These are phyloP conservation scores for Pythium folliculosum DNA, from an alignment of 352 stramenopile species.

Conservation along the genomic window DNA sequence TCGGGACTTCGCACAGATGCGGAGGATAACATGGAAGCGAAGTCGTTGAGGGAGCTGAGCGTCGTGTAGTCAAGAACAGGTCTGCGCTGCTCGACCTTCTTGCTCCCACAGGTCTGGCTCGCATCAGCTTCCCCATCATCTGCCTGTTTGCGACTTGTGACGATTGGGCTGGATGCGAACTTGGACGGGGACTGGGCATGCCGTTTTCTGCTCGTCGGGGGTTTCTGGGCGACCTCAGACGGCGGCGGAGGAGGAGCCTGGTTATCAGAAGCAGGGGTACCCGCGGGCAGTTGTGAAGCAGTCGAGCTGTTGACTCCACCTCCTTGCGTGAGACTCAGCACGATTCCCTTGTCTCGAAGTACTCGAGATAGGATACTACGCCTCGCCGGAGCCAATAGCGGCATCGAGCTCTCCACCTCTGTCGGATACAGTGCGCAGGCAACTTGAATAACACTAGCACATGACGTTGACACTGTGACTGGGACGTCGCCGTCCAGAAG, in stretches of 20 bases:
- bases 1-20: conserved; percentile 2
- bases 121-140: not conserved
- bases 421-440: conserved; percentile 44
- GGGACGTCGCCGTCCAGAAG: conserved; percentile 64
- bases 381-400: conserved; percentile 60
- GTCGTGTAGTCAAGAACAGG: conserved; percentile 19
- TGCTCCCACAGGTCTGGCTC: not conserved
- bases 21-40: conserved; percentile 26
- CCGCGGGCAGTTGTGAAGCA: not conserved
- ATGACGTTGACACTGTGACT: conserved; percentile 56
- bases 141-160: conserved; percentile 15
- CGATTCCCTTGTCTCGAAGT: conserved; percentile 59
- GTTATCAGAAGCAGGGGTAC: conserved; percentile 1
- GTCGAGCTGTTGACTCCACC: not conserved
- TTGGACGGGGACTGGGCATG: conserved; percentile 27
- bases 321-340: conserved; percentile 27
- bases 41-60: conserved; percentile 25
- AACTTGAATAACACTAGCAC: conserved; percentile 58
- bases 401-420: conserved; percentile 59
- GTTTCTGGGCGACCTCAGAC: conserved; percentile 4
- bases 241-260: conserved; percentile 18
- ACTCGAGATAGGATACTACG: conserved; percentile 50
- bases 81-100: not conserved
- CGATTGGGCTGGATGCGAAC: conserved; percentile 23
- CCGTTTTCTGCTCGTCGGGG: conserved; percentile 18